Evolutionary conservation across 2,329 filamentous ascomycete genomes (phyloP), one percentile per base, ranked within the genome.

Genomic region (Aspergillus persii): DNA sequence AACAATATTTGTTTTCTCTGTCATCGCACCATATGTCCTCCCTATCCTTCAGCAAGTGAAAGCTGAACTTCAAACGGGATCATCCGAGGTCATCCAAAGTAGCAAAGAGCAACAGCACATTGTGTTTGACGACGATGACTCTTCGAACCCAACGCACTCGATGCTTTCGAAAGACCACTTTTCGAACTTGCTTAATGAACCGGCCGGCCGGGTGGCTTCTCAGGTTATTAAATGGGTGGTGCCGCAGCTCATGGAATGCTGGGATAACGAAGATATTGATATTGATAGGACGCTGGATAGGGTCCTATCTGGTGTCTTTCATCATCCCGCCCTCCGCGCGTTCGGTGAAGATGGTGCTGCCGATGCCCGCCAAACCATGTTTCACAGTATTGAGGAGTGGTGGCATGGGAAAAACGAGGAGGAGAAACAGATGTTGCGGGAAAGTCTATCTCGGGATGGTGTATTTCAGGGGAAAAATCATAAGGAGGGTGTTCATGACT

Each of bases 161-260:
- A 96, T 96, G 93, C 81, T 97, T 54, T 92, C 92, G 60, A 97
- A 97, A 79, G 93, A 97, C 69, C 93, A 97, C 77, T 97, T 97
- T 75, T 90, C 89, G 63, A 96, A 96, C 71, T 81, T 93, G 33
- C 83, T 97, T 60, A 97, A 97, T 73, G 92, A 96, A 72, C 85
- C 92, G 48, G 93, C 92, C 50, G 93, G 93, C 57, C 89, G 89
- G 69, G 86, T 92, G 60, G 92, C 93, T 29, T 90, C 89, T 63
- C 85, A 88, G 68, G 86, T 93, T 51, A 80, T 97, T 48, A 85
- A 84, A 58, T 97, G 92, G 91, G 89, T 89, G 26, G 91, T 96
- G 12, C 94, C 94, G 8, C 92, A 96, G 74, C 79, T 97, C 61
- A 95, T 97, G 79, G 80, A 90, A 39, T 90, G 89, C 68, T 96